Evolutionary conservation across 1,139 yeast genomes (phyloP).

Genomic region (Diutina siamensis): DNA sequence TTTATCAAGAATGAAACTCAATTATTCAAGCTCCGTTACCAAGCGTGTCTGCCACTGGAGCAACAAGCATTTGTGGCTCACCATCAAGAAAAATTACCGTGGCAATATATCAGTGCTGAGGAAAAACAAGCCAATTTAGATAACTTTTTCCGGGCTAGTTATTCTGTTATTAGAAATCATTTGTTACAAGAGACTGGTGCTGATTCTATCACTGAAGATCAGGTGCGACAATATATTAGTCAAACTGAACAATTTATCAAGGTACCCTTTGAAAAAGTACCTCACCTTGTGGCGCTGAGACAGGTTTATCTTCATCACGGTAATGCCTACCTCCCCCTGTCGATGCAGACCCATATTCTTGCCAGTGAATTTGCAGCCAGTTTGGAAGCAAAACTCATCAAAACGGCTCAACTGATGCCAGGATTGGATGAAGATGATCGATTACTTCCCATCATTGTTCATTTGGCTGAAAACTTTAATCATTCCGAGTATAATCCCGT

Average conservation of each 20-base stretch:
- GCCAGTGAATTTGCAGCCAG: constrained; percentile 32
- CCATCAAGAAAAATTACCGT: constrained; percentile 42
- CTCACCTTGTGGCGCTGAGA: constrained; percentile 61
- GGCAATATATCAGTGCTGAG: constrained; percentile 56
- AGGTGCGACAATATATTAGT: constrained; percentile 31
- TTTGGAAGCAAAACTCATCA: constrained; percentile 41
- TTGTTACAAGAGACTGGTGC: constrained; percentile 18
- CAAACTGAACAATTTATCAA: constrained; percentile 55
- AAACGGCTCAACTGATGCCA: constrained; percentile 72
- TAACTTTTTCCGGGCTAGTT: constrained; percentile 44
- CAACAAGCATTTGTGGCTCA: constrained; percentile 56
- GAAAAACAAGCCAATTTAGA: constrained; percentile 46
- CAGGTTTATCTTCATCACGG: constrained; percentile 59
- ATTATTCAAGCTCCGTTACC: constrained; percentile 65
- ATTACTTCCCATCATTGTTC: constrained; percentile 68
- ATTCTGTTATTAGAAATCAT: constrained; percentile 22
- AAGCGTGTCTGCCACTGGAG: constrained; percentile 53
- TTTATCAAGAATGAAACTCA: constrained; percentile 67
- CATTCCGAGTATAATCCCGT: constrained; percentile 13
- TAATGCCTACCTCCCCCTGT: constrained; percentile 73
- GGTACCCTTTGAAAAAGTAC: constrained; percentile 78
- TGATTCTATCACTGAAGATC: constrained; percentile 29
- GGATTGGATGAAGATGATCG: constrained; percentile 89
- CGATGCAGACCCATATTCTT: constrained; percentile 38
- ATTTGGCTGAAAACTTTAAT: constrained; percentile 59